Conservation (phyloP, 2,329 filamentous ascomycete genomes). For the Pseudocercospora musae region DNA sequence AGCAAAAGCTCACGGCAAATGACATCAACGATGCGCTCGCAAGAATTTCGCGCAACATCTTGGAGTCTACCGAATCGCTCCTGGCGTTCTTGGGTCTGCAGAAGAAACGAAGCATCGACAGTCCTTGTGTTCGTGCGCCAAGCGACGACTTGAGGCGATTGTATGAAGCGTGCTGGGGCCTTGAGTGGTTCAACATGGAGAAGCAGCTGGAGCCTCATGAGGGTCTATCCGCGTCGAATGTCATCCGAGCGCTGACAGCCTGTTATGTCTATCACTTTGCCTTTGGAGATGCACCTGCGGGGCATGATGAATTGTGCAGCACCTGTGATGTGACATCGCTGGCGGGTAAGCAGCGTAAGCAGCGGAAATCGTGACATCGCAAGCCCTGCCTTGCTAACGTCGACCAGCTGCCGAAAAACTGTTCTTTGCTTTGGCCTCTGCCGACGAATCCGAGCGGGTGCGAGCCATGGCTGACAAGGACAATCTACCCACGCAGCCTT, state of each 20-base stretch:
- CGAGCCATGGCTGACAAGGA: background rate
- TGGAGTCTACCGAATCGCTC: background rate
- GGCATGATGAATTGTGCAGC: background rate
- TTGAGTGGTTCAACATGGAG: background rate
- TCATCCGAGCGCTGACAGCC: background rate
- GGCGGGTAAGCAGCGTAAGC: too few species aligned
- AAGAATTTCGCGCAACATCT: background rate
- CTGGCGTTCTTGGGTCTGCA: background rate
- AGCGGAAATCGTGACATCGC: too few species aligned
- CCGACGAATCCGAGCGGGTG: background rate
- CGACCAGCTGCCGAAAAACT: background rate
- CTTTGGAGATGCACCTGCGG: background rate
- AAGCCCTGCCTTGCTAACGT: background rate
- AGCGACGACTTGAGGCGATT: background rate
- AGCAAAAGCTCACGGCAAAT: background rate
- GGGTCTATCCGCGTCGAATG: background rate
- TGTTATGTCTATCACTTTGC: background rate
- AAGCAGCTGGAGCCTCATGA: background rate
- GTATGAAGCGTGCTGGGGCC: background rate
- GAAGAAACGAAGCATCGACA: background rate
- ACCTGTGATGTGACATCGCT: background rate
- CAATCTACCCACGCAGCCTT: background rate
- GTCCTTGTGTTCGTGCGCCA: background rate
- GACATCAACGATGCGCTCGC: background rate
- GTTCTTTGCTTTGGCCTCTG: background rate